Percentiles rank a stretch among this genome's conserved stretches.
Conservation (phyloP, 371 early-diverging fungal species). For the Gilbertella persicaria region DNA sequence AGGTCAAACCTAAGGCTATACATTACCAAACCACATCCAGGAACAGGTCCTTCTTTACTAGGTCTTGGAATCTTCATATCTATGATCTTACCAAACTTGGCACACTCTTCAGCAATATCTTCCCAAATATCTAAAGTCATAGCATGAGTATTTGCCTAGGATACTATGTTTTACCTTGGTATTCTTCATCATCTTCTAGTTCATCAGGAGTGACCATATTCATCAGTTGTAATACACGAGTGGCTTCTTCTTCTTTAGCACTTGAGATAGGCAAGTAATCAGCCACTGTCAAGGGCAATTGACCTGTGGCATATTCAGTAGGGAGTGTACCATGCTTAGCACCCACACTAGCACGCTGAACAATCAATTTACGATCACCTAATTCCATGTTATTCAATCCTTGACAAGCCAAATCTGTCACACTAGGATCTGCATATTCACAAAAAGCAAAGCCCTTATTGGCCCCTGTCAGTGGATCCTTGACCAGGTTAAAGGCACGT, state of each 20-base stretch:
- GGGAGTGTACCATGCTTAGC: constrained; percentile 51
- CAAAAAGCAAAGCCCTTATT: constrained; percentile 98
- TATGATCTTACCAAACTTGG: constrained; percentile 80
- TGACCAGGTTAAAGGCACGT: constrained; percentile 89
- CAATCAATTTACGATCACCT: constrained; percentile 92
- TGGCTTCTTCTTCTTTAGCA: constrained; percentile 65
- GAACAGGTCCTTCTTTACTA: constrained; percentile 42
- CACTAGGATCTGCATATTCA: constrained; percentile 86
- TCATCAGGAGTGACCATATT: constrained; percentile 95
- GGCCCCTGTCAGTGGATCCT: constrained; percentile 74
- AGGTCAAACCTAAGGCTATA: neutral
- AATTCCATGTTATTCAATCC: constrained; percentile 95
- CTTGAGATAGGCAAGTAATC: constrained; percentile 27
- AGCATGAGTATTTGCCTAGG: neutral
- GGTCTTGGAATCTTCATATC: constrained; percentile 89
- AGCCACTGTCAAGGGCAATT: constrained; percentile 10
- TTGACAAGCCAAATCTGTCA: constrained; percentile 93
- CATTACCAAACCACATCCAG: constrained; percentile 86
- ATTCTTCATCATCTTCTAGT: constrained; percentile 86
- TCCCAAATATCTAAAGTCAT: constrained; percentile 78
- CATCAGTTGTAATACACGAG: constrained; percentile 82
- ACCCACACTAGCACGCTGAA: constrained; percentile 92
- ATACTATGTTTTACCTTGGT: constrained; percentile 62
- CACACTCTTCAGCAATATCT: constrained; percentile 91
- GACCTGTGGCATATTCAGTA: constrained; percentile 11